These are phyloP conservation scores for Tanacetum coccineum DNA, from an alignment of 129 eudicot species.

Conservation along the genomic window DNA sequence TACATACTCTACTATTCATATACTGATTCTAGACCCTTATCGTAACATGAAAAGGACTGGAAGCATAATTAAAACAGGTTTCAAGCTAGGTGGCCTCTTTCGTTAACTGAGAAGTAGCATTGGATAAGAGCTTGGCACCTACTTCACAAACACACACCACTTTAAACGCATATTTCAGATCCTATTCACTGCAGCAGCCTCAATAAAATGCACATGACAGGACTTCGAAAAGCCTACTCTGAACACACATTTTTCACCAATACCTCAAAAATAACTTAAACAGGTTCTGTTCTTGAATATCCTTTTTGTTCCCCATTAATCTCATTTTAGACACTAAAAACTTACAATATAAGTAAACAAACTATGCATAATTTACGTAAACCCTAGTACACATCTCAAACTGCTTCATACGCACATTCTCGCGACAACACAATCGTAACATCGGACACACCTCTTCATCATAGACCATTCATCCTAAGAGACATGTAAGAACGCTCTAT, in stretches of 20 bases:
- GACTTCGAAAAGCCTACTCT: slow-evolving; percentile 5
- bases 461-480: neutral
- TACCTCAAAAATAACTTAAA: slow-evolving; percentile 15
- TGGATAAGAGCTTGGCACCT: neutral
- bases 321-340: neutral
- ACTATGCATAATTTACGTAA: neutral
- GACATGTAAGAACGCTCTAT: neutral
- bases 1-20: slow-evolving; percentile 8
- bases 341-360: neutral
- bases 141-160: neutral
- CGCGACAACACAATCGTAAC: no score
- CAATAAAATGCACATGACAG: neutral
- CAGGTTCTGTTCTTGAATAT: neutral
- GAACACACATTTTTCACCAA: slow-evolving; percentile 5
- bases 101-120: neutral
- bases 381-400: no score
- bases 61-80: slow-evolving; percentile 18
- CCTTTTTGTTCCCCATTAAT: neutral
- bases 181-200: slow-evolving; percentile 6
- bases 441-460: neutral
- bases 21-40: neutral
- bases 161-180: neutral
- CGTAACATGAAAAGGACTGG: slow-evolving; percentile 1
- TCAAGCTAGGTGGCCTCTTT: neutral
- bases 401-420: no score